Evolutionary conservation across 75 land plant species (phyloP).

Genomic region (Pinus taeda): DNA sequence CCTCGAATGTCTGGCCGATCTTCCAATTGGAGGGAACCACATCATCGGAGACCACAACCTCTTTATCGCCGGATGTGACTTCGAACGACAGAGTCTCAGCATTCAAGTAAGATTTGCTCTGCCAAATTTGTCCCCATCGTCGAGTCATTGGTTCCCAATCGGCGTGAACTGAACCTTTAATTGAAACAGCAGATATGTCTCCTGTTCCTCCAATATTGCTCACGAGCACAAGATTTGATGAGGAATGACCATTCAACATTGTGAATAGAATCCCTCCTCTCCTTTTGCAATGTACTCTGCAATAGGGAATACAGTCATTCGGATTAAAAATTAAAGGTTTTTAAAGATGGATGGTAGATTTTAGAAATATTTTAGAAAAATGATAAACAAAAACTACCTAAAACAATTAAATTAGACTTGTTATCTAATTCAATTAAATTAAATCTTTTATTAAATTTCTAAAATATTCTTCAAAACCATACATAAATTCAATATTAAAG

Average conservation of each 20-base stretch:
- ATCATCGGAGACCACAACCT: conserved; percentile 16
- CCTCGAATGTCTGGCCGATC: conserved; percentile 44
- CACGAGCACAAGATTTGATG: conserved; percentile 42
- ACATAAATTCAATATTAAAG: no score
- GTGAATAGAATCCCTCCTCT: conserved; percentile 57
- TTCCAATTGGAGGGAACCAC: conserved; percentile 37
- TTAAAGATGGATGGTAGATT: no score
- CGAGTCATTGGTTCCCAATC: conserved; percentile 34
- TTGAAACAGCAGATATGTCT: conserved; percentile 28
- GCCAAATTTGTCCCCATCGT: conserved; percentile 70
- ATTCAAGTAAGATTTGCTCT: conserved; percentile 14
- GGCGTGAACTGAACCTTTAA: conserved; percentile 22
- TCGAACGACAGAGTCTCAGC: conserved; percentile 37
- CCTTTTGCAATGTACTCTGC: conserved; percentile 42
- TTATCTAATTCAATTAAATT: no score
- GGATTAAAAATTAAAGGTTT: no score
- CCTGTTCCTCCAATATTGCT: conserved; percentile 59
- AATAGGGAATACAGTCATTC: no score
- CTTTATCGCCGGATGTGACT: conserved; percentile 31
- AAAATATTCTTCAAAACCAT: no score
- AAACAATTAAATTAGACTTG: no score
- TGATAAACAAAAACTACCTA: no score
- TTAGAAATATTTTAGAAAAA: no score
- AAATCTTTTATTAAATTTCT: no score
- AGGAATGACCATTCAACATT: conserved; percentile 29